A percentile compares a stretch with the other conserved stretches of the same genome.
phyloP scores from a whole-genome alignment of 192 early-diverging fungal genomes.

The Dimargaris cristalligena region DNA sequence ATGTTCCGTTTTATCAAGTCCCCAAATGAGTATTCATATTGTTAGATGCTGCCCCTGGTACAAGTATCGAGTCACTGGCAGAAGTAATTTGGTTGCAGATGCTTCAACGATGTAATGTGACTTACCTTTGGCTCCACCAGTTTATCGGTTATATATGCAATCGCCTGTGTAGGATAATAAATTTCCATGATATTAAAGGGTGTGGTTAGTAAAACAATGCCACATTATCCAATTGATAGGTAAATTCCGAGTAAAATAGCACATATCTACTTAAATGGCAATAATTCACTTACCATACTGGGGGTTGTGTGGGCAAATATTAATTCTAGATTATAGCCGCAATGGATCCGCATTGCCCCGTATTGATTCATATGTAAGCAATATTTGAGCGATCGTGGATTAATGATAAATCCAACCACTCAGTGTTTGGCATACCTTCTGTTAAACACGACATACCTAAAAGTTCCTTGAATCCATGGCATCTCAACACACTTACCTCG shows the following conservation, averaged over 20 bases:
- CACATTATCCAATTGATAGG: no score
- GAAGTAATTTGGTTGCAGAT: no score
- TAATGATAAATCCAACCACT: constrained; percentile 16
- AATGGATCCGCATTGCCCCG: not conserved
- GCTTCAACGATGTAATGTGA: no score
- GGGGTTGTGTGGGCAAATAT: constrained; percentile 54
- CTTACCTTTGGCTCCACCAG: not conserved
- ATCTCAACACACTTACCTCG: constrained; percentile 17
- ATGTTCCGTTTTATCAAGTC: no score
- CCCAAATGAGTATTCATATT: no score
- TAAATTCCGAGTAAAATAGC: not conserved
- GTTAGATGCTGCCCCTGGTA: no score
- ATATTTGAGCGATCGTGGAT: not conserved
- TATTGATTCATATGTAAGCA: not conserved
- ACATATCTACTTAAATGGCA: not conserved
- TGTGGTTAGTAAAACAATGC: no score
- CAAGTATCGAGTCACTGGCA: no score
- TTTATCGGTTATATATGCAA: not conserved
- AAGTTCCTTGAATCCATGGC: constrained; percentile 12
- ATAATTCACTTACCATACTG: constrained; percentile 37
- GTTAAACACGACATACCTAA: constrained; percentile 17
- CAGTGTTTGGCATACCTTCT: not conserved
- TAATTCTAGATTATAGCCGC: constrained; percentile 29
- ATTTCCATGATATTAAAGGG: no score
- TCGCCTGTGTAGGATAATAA: not conserved